A percentile compares a stretch with the other conserved stretches of the same genome.
Conservation (phyloP, 2,329 filamentous ascomycete species). For the Trichocomaceae sp. region DNA sequence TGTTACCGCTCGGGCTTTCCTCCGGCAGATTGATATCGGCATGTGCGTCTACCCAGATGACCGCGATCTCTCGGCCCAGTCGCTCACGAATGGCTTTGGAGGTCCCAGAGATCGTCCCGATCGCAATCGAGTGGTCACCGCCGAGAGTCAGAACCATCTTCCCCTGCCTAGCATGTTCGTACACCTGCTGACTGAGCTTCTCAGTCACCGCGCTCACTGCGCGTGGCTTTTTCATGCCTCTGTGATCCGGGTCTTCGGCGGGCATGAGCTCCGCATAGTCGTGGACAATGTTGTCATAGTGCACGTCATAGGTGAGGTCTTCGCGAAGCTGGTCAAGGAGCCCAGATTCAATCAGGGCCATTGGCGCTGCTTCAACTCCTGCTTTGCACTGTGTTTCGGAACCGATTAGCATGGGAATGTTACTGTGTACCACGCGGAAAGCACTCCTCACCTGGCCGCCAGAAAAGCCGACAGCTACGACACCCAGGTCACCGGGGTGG, state of each 20-base stretch:
- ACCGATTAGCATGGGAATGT: not conserved
- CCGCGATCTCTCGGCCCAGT: constrained; percentile 73
- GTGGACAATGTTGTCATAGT: constrained; percentile 77
- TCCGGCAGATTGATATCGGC: constrained; percentile 97
- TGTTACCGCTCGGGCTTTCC: constrained; percentile 80
- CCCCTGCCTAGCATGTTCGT: constrained; percentile 74
- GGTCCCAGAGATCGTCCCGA: constrained; percentile 83
- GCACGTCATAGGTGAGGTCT: constrained; percentile 81
- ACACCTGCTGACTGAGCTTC: constrained; percentile 74
- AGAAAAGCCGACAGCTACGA: constrained; percentile 93
- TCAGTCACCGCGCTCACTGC: constrained; percentile 79
- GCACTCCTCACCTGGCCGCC: constrained; percentile 71
- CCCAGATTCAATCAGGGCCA: constrained; percentile 80
- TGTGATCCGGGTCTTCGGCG: constrained; percentile 64
- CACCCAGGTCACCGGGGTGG: constrained; percentile 70
- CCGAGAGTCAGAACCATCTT: constrained; percentile 88
- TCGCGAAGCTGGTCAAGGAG: constrained; percentile 75
- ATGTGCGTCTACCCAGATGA: constrained; percentile 98
- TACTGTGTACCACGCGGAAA: not conserved
- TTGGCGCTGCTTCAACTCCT: constrained; percentile 85
- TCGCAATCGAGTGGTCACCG: constrained; percentile 93
- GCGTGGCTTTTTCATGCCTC: constrained; percentile 89
- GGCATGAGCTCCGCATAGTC: constrained; percentile 72
- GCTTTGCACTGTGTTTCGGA: constrained; percentile 61
- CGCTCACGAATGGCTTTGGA: constrained; percentile 81